Percentiles rank a stretch among this genome's conserved stretches.
These are phyloP conservation scores for Verticillium tricorpus DNA, from an alignment of 2,329 filamentous ascomycete species.

Conservation along the genomic window DNA sequence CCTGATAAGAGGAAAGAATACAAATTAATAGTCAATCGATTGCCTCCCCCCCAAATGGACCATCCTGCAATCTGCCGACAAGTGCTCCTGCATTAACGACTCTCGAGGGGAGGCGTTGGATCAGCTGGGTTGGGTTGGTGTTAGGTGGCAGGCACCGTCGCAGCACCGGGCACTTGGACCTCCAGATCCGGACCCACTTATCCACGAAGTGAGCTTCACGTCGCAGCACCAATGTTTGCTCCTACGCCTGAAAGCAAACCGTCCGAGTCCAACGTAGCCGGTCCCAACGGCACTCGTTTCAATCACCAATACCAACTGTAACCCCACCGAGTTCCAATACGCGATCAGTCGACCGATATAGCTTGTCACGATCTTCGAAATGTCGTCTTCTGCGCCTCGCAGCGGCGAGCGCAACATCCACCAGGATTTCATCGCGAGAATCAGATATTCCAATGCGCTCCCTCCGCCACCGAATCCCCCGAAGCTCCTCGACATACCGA, in stretches of 20 bases:
- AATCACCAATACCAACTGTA: neutral
- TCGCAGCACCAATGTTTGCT: neutral
- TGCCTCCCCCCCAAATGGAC: neutral
- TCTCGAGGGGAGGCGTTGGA: too few relatives aligned
- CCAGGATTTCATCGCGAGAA: conserved; percentile 95
- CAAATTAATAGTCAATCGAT: neutral
- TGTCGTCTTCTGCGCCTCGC: conserved; percentile 31
- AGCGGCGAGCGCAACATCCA: conserved; percentile 61
- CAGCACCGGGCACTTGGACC: neutral
- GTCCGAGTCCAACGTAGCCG: neutral
- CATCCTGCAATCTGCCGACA: neutral
- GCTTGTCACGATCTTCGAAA: conserved; percentile 6
- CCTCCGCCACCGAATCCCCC: conserved; percentile 91
- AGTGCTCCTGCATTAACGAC: neutral
- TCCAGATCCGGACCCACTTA: neutral
- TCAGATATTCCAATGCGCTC: conserved; percentile 92
- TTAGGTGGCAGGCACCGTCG: too few relatives aligned
- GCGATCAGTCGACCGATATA: neutral
- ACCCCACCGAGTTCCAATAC: neutral
- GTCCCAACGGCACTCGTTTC: neutral
- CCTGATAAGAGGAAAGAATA: neutral
- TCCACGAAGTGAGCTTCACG: neutral
- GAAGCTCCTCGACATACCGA: conserved; percentile 95
- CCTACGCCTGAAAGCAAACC: neutral
- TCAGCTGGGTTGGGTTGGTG: too few relatives aligned